These are phyloP conservation scores for Aspergillus sp. DNA, from an alignment of 2,329 filamentous ascomycete genomes.

Conservation along the genomic window DNA sequence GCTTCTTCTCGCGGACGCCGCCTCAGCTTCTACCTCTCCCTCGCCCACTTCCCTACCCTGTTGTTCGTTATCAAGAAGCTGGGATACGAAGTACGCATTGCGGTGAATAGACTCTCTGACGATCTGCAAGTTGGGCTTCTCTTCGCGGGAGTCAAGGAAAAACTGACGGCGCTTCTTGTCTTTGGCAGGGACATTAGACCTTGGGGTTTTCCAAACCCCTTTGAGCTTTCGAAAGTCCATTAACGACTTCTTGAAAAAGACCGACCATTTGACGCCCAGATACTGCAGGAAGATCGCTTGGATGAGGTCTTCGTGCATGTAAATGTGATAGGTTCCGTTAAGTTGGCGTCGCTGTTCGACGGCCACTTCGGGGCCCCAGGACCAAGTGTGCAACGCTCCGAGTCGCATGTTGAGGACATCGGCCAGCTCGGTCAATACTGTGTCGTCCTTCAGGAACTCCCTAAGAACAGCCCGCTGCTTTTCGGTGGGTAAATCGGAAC, in stretches of 20 bases:
- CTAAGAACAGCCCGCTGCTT: conserved; percentile 11
- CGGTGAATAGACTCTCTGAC: conserved; percentile 6
- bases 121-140: not conserved
- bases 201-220: conserved; percentile 7
- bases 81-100: conserved; percentile 12
- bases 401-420: conserved; percentile 17
- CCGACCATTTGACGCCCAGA: conserved; percentile 12
- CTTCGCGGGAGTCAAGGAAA: not conserved
- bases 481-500: conserved; percentile 12
- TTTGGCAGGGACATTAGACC: not conserved
- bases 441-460: conserved; percentile 10
- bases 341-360: conserved; percentile 13
- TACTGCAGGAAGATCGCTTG: conserved; percentile 16
- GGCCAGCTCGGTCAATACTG: conserved; percentile 7
- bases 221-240: not conserved
- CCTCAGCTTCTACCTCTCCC: conserved; percentile 11
- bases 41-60: conserved; percentile 1
- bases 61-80: conserved; percentile 5
- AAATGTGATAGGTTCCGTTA: conserved; percentile 13
- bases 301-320: conserved; percentile 17
- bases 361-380: conserved; percentile 9
- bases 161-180: conserved; percentile 14
- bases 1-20: not conserved
- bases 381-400: conserved; percentile 8
- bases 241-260: conserved; percentile 7